Base-by-base conservation (phyloP, 2,329 filamentous ascomycete species). In the Xenosphaeropsis pyriputrescens region DNA sequence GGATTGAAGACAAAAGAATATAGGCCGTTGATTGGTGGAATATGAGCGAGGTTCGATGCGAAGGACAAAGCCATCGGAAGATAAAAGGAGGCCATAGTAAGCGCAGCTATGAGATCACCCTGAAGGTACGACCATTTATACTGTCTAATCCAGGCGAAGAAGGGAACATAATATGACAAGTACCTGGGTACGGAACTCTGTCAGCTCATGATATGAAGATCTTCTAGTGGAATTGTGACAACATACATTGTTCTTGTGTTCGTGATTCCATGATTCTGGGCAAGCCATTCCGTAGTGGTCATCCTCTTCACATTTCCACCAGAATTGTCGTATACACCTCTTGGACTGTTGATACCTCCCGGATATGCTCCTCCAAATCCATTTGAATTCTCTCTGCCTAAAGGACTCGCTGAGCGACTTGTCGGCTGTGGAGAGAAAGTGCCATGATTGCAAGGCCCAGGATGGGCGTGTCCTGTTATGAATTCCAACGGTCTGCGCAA, bases 61-160 rank as follows among this genome's bases (percentile, higher is more conserved):
- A 93, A 80, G 0, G 91, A 96, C 12, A 98, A 71, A 0, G 86
- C 82, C 88, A 98, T 95, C 37, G 91, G 91, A 29, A 98, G 81
- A 57, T 98, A 98, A 63, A 98, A 91, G 18, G 88, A 94, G n/a
- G 89, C 85, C 64, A 98, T 80, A n/a, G 91, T 96, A 44, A 96
- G 57, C 35, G 89, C 88, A 7, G 89, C 81, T 12, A 93, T 67
- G 14, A 96, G 62, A 57, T 98, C 91, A 35, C 91, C 91, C 48
- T 79, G 75, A 35, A 96, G 59, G 58, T 84, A 94, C 3, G 75
- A 72, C 70, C 75, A 78, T 48, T 72, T 75, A 59, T 98, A 98
- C 60, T 94, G 85, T 37, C 67, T 69, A 44, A 93, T 79, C 91
- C 91, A 98, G 45, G 80, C 86, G 46, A 94, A 64, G 43, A 88